Percentiles rank a stretch among this genome's conserved stretches.
Evolutionary conservation across 768 basidiomycete species (phyloP).

Genomic region (Cyclocybe aegerita): DNA sequence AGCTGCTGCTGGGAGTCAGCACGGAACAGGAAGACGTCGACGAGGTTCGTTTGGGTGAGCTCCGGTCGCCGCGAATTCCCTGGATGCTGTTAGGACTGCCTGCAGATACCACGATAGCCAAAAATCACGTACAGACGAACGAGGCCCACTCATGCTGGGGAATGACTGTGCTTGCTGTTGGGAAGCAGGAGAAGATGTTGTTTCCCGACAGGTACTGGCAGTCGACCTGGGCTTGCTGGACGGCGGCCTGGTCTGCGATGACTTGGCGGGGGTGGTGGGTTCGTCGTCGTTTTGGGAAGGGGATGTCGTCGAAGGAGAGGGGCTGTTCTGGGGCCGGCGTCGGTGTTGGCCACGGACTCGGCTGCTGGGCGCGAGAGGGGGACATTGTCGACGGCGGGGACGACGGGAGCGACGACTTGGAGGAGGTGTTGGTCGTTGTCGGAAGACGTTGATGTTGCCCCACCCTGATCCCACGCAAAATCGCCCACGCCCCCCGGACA

Average conservation of each 20-base stretch:
- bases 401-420: neutral
- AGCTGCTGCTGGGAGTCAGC: slow-evolving; percentile 62
- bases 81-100: slow-evolving; percentile 24
- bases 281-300: slow-evolving; percentile 10
- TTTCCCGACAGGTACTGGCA: slow-evolving; percentile 67
- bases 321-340: slow-evolving; percentile 5
- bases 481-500: no score
- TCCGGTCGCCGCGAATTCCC: slow-evolving; percentile 78
- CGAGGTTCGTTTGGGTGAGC: slow-evolving; percentile 57
- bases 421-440: no score
- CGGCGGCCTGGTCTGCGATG: slow-evolving; percentile 33
- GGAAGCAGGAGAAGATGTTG: slow-evolving; percentile 76
- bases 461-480: no score
- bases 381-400: neutral
- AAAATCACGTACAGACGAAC: slow-evolving; percentile 69
- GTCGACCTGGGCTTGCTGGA: slow-evolving; percentile 41
- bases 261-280: slow-evolving; percentile 31
- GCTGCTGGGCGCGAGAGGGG: slow-evolving; percentile 4
- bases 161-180: slow-evolving; percentile 50
- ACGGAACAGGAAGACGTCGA: slow-evolving; percentile 78
- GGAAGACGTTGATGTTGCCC: no score
- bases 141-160: slow-evolving; percentile 75
- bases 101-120: slow-evolving; percentile 10
- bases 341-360: slow-evolving; percentile 7
- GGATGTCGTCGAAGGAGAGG: neutral